phyloP scores from a whole-genome alignment of 2,329 filamentous ascomycete species.

The Reticulascus tulasneorum region DNA sequence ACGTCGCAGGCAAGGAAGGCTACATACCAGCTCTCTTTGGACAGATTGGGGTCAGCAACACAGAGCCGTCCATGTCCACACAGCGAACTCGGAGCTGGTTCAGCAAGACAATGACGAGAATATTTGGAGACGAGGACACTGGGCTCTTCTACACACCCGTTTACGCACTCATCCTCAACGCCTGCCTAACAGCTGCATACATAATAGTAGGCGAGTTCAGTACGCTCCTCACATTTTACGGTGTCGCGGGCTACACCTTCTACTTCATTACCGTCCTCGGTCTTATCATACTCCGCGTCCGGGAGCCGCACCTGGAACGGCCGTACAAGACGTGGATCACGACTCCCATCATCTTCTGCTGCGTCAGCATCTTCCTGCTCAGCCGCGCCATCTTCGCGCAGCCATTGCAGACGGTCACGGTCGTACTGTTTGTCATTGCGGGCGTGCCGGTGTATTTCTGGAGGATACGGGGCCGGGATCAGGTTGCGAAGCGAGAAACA shows the following conservation, averaged over 20 bases:
- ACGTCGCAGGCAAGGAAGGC: conserved; percentile 91
- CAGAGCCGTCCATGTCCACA: conserved; percentile 33
- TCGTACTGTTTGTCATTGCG: conserved; percentile 76
- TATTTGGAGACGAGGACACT: conserved; percentile 71
- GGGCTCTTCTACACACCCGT: conserved; percentile 93
- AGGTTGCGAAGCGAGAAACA: conserved; percentile 39
- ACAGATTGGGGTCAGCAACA: conserved; percentile 67
- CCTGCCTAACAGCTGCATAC: conserved; percentile 68
- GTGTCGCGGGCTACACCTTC: conserved; percentile 93
- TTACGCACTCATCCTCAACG: conserved; percentile 82
- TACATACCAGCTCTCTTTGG: conserved; percentile 85
- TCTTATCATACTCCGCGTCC: conserved; percentile 82
- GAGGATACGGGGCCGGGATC: conserved; percentile 67
- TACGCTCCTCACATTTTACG: conserved; percentile 93
- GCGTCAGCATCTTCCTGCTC: conserved; percentile 88
- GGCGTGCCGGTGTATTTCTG: conserved; percentile 89
- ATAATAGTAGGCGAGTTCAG: conserved; percentile 84
- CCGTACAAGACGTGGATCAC: conserved; percentile 96
- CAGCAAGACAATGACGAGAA: conserved; percentile 52
- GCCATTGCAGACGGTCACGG: conserved; percentile 83
- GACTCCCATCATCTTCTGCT: conserved; percentile 97
- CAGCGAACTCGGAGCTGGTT: conserved; percentile 52
- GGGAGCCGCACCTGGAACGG: conserved; percentile 80
- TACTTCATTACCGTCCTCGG: conserved; percentile 96
- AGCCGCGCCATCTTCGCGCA: conserved; percentile 86